Base-by-base conservation (phyloP, 2,329 filamentous ascomycete genomes). In the Juglanconis oblonga region DNA sequence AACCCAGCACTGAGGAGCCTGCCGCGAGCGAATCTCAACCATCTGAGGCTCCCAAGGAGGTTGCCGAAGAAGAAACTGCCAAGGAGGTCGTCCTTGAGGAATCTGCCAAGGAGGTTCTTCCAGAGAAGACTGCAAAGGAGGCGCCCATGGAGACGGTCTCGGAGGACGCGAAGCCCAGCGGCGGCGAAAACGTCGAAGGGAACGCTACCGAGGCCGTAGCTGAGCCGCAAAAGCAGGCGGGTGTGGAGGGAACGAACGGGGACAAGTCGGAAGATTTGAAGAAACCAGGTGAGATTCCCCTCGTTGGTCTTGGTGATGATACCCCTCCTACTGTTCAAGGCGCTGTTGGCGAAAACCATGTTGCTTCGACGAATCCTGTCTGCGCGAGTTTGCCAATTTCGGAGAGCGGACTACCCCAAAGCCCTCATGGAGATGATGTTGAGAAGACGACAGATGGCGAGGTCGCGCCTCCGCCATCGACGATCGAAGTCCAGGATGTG, bases 311-410 rank as follows among this genome's bases (percentile, higher is more conserved):
- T 63, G 55, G 38, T 51, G 58, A 63, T 53, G 42, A 53, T 61
- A 44, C 24, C 58, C 54, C 49, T 52, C 44, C 31, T 48, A 48
- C 45, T 63, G 51, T 58, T 53, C 55, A 58, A 57, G 59, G 47
- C 52, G 52, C 52, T 31, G 52, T 53, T 59, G 57, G 57, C 57
- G 52, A 55, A 14, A 51, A 55, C 31, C 50, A 55, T 61, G 61
- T 63, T 63, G 61, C 61, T 63, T 58, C 55, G 47, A 57, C 42
- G 54, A 63, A 58, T 63, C 61, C 44, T 63, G 54, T 55, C 54
- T 59, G 56, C 58, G 61, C 56, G 42, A 55, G 24, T 32, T 44
- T 60, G 54, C 47, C 52, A 49, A 33, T 45, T 38, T 17, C 42
- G 45, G 54, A 61, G 33, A 55, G 42, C 29, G 45, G 31, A 31